Evolutionary conservation across 768 basidiomycete genomes (phyloP).

Genomic region (Tulasnella sp.): DNA sequence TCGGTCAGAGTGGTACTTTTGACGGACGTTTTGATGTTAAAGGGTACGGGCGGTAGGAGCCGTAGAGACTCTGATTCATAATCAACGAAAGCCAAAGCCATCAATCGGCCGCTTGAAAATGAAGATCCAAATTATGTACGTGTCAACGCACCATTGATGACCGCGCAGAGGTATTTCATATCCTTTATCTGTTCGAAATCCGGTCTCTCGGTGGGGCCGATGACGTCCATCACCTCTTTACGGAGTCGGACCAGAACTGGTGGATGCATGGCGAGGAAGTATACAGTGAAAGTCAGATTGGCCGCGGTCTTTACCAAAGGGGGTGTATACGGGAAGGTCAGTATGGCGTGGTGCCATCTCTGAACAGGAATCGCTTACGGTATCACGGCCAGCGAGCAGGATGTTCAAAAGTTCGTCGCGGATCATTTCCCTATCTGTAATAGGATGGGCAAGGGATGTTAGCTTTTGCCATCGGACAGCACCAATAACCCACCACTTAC

Average conservation of each 20-base stretch:
- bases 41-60: conserved; percentile 40
- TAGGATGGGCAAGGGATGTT: no score
- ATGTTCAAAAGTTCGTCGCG: conserved; percentile 71
- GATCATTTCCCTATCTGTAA: conserved; percentile 50
- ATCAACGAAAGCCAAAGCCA: neutral
- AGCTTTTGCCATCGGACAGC: no score
- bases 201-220: conserved; percentile 38
- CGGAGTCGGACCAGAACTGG: conserved; percentile 38
- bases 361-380: conserved; percentile 42
- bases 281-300: conserved; percentile 42
- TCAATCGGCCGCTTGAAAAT: conserved; percentile 27
- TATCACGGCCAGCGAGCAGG: conserved; percentile 68
- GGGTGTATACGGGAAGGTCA: neutral
- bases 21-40: neutral
- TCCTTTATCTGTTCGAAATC: conserved; percentile 46
- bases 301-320: conserved; percentile 31
- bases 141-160: conserved; percentile 42
- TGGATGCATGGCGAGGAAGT: conserved; percentile 42
- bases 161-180: conserved; percentile 56
- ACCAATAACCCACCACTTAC: no score
- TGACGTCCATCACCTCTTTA: conserved; percentile 38
- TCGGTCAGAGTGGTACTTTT: conserved; percentile 1
- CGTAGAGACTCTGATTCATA: conserved; percentile 38
- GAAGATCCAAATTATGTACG: neutral
- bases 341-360: neutral